phyloP scores from a whole-genome alignment of 169 alveolate species.

The Plasmodium vivax region DNA sequence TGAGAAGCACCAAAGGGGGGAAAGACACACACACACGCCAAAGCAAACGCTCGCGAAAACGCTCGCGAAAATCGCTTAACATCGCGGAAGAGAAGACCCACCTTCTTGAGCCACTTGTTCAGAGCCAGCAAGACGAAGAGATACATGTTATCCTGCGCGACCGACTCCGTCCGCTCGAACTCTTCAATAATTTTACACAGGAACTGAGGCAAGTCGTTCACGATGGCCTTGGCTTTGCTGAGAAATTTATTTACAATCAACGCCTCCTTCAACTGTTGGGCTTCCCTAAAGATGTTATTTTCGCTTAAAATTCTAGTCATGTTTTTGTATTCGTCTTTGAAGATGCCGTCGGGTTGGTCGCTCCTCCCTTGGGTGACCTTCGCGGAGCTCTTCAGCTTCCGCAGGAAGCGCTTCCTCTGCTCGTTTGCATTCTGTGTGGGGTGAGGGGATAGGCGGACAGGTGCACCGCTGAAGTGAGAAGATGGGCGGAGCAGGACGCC shows the following conservation, averaged over 20 bases:
- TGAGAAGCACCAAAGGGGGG: neutral
- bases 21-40: neutral
- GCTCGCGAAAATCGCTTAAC: neutral
- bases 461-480: neutral
- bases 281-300: conserved; percentile 18
- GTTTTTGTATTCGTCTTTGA: conserved; percentile 39
- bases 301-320: conserved; percentile 33
- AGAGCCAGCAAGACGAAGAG: conserved; percentile 53
- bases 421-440: conserved; percentile 52
- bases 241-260: conserved; percentile 51
- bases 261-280: conserved; percentile 33
- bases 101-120: conserved; percentile 60
- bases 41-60: neutral
- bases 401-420: conserved; percentile 29
- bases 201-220: conserved; percentile 45
- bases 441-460: neutral
- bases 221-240: conserved; percentile 26
- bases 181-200: conserved; percentile 36
- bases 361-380: neutral
- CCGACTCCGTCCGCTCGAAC: conserved; percentile 41
- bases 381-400: conserved; percentile 41
- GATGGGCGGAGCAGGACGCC: neutral
- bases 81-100: neutral
- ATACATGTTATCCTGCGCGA: conserved; percentile 34
- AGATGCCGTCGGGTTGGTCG: conserved; percentile 5